Evolutionary conservation across 345 rosid species (phyloP), one percentile per base, ranked within the genome.

Genomic region (Lumnitzera littorea): DNA sequence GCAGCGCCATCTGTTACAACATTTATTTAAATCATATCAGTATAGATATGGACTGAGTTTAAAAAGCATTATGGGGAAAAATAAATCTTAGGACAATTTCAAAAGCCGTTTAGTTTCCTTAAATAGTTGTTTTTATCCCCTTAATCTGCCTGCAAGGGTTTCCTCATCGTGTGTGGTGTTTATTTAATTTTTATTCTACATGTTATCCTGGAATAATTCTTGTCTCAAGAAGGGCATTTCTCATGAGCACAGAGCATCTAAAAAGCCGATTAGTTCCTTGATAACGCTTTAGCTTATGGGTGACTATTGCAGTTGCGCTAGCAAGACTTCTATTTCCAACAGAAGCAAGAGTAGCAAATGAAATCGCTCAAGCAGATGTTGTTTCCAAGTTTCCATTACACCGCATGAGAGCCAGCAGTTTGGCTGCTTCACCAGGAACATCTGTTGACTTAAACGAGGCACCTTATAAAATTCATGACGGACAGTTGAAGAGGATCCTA

Each of bases 241-340:
- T 36, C 11, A 36, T 36, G 9, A 36, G 7, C 5, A 9, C 11
- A 36, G 43, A 36, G 43, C 43, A 36, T 36, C 46, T 56, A 25
- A 43, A 23, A 9, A 12, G 7, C 47, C 11, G 24, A 29, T n/a
- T 14, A 10, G n/a, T 25, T 53, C 46, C 48, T 5, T 46, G 53
- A 11, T 46, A 25, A 16, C 53, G 47, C 14, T 5, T 62, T 48
- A 36, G 20, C 43, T 48, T 46, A 57, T 15, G 13, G 13, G 51
- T 9, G 54, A 36, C 55, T 53, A 58, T 36, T 11, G 8, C 76
- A 91, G 98, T 91, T 76, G 96, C 84, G 53, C 65, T 91, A 29
- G 98, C 96, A 29, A 80, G 77, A 48, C 78, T 84, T 62, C 78
- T 91, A 31, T 91, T 88, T 67, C 98, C 98, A 10, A 74, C 66